Evolutionary conservation across 1,139 yeast species (phyloP).

Genomic region (Taphrina confusa): DNA sequence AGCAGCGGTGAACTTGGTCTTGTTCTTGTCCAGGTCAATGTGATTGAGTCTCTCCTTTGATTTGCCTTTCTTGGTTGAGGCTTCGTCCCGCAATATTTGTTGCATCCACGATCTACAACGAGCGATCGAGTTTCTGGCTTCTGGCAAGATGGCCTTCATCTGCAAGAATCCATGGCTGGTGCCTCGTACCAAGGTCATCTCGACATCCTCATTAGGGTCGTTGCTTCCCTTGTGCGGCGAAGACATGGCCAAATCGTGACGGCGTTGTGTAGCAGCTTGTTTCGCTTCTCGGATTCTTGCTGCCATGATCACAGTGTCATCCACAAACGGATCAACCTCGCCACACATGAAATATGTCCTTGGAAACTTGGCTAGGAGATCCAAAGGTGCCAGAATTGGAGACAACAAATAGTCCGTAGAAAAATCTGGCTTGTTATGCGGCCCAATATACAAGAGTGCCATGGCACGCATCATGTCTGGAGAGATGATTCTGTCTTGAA

Average conservation of each 20-base stretch:
- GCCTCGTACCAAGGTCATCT: conserved; percentile 48
- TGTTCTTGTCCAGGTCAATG: neutral
- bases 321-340: conserved; percentile 43
- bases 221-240: conserved; percentile 17
- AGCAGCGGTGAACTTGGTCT: conserved; percentile 14
- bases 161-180: conserved; percentile 54
- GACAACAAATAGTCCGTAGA: conserved; percentile 42
- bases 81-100: conserved; percentile 36
- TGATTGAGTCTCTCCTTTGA: neutral
- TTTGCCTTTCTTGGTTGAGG: neutral
- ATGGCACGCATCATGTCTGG: conserved; percentile 43
- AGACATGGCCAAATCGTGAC: conserved; percentile 38
- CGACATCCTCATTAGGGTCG: conserved; percentile 41
- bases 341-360: conserved; percentile 43
- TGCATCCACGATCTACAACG: conserved; percentile 42
- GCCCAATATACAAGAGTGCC: conserved; percentile 42
- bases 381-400: conserved; percentile 42
- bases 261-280: conserved; percentile 36
- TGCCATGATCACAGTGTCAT: conserved; percentile 42
- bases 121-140: conserved; percentile 46
- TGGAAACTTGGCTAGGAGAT: conserved; percentile 42
- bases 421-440: conserved; percentile 42
- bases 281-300: conserved; percentile 51
- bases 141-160: conserved; percentile 50
- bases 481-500: conserved; percentile 41